A percentile compares a stretch with the other conserved stretches of the same genome.
Conservation (phyloP, 169 alveolate species). For the Miamiensis avidus region DNA sequence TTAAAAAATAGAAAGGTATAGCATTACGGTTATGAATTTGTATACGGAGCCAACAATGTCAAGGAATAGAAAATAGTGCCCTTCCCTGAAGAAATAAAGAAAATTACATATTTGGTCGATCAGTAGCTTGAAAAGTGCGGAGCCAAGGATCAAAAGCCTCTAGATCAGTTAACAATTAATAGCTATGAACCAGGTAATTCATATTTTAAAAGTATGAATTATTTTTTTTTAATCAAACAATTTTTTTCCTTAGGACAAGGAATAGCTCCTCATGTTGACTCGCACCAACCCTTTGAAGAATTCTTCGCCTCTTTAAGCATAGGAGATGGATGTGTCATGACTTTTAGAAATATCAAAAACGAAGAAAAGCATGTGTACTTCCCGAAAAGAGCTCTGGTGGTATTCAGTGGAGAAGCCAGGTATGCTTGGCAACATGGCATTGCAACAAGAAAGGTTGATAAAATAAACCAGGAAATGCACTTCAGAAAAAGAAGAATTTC, state of each 20-base stretch:
- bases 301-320: slow-evolving; percentile 51
- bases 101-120: slow-evolving; percentile 21
- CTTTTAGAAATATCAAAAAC: slow-evolving; percentile 55
- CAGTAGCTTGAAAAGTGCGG: slow-evolving; percentile 9
- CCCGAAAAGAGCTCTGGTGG: slow-evolving; percentile 56
- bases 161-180: slow-evolving; percentile 26
- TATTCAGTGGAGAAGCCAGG: slow-evolving; percentile 71
- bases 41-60: slow-evolving; percentile 66
- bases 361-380: slow-evolving; percentile 52
- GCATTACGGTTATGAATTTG: slow-evolving; percentile 79
- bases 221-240: not conserved
- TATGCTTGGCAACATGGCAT: slow-evolving; percentile 70
- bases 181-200: slow-evolving; percentile 31
- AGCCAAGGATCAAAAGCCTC: not conserved
- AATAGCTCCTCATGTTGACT: slow-evolving; percentile 79
- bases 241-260: slow-evolving; percentile 48
- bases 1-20: slow-evolving; percentile 67
- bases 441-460: slow-evolving; percentile 67
- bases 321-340: slow-evolving; percentile 58
- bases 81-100: not conserved
- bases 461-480: slow-evolving; percentile 50
- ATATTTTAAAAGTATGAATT: no score
- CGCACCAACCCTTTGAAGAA: slow-evolving; percentile 76
- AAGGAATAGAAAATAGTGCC: not conserved
- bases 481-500: slow-evolving; percentile 71